Evolutionary conservation across 306 rosid genomes (phyloP).

Genomic region (Medicago lupulina): DNA sequence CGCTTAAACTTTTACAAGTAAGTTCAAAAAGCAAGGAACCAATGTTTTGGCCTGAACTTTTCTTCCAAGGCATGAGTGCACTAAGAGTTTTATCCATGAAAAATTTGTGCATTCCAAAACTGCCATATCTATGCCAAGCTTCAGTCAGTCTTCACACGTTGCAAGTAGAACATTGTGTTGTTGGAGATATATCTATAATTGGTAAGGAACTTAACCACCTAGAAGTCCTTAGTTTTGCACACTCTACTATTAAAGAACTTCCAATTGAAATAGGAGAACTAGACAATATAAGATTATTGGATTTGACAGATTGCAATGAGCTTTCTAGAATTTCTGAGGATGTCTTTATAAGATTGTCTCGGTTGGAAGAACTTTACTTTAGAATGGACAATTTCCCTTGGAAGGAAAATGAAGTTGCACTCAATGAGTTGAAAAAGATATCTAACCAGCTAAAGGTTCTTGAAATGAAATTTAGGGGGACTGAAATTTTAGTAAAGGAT

Average conservation of each 20-base stretch:
- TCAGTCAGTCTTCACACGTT: neutral
- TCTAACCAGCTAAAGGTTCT: neutral
- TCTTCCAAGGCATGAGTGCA: neutral
- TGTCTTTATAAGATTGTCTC: neutral
- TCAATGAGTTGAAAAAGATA: slow-evolving; percentile 11
- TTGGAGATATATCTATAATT: slow-evolving; percentile 31
- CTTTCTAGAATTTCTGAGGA: slow-evolving; percentile 19
- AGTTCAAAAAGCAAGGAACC: neutral
- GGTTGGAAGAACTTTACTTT: slow-evolving; percentile 40
- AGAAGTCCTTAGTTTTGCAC: slow-evolving; percentile 36
- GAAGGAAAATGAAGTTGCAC: neutral
- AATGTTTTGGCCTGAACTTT: neutral
- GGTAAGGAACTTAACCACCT: slow-evolving; percentile 28
- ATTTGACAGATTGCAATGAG: slow-evolving; percentile 35
- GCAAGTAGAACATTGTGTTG: neutral
- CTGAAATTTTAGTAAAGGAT: neutral
- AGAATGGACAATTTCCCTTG: slow-evolving; percentile 16
- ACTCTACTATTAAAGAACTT: slow-evolving; percentile 29
- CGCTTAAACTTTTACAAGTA: neutral
- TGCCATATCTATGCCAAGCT: neutral
- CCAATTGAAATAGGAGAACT: slow-evolving; percentile 31
- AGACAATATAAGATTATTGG: slow-evolving; percentile 9
- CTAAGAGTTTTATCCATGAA: neutral
- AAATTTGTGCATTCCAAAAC: neutral
- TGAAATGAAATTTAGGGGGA: neutral